Percentiles rank a stretch among this genome's conserved stretches.
Evolutionary conservation across 768 basidiomycete species (phyloP).

Genomic region (Suillus alpinus): DNA sequence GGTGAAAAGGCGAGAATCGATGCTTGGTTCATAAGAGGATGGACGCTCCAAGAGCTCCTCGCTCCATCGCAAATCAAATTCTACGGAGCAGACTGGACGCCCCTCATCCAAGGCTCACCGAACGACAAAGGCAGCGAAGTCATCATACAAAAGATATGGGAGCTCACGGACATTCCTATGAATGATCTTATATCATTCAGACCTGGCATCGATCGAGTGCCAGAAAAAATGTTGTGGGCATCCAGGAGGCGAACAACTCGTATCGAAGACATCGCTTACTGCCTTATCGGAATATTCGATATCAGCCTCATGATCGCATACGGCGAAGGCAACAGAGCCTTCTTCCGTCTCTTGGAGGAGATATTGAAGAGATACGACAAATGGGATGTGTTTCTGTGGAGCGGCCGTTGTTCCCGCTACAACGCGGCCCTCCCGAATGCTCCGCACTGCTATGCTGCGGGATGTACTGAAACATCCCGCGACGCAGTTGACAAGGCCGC

Average conservation of each 20-base stretch:
- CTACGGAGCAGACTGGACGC: constrained; percentile 13
- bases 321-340: constrained; percentile 18
- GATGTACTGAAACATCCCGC: background rate
- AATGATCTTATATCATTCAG: constrained; percentile 5
- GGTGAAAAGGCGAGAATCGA: background rate
- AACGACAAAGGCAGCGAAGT: background rate
- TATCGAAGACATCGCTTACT: constrained; percentile 17
- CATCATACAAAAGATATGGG: constrained; percentile 1
- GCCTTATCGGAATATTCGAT: constrained; percentile 16
- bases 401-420: constrained; percentile 6
- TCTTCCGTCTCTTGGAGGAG: constrained; percentile 13
- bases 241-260: constrained; percentile 17
- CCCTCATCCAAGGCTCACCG: constrained; percentile 3
- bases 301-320: constrained; percentile 13
- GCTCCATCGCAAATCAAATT: constrained; percentile 16
- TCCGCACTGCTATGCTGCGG: constrained; percentile 3
- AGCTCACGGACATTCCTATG: constrained; percentile 1
- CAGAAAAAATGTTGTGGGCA: constrained; percentile 15
- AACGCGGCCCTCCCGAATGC: constrained; percentile 5
- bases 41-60: constrained; percentile 14
- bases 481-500: background rate
- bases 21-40: constrained; percentile 18
- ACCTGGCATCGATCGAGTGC: constrained; percentile 4
- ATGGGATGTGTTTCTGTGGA: constrained; percentile 11
- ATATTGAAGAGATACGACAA: constrained; percentile 8